These are phyloP conservation scores for Leishmania aethiopica DNA, from an alignment of 208 protist genomes.

Conservation along the genomic window DNA sequence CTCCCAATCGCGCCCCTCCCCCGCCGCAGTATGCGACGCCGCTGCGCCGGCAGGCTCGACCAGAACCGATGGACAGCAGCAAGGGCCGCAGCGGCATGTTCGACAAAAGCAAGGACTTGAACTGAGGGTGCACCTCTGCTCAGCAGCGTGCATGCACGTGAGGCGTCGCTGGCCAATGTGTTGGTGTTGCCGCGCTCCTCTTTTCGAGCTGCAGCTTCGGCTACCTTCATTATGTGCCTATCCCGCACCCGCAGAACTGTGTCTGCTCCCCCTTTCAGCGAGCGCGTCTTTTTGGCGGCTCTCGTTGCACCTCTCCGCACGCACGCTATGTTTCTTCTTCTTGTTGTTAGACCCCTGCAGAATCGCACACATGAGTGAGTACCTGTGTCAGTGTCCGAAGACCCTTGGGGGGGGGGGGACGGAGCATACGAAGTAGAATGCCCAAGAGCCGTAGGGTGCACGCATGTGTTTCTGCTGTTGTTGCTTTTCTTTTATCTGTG, in stretches of 20 bases:
- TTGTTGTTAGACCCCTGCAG: too few relatives aligned
- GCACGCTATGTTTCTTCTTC: too few relatives aligned
- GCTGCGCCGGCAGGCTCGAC: not conserved
- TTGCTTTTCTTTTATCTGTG: not conserved
- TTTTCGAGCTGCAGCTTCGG: not conserved
- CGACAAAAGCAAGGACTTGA: not conserved
- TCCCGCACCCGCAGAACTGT: too few relatives aligned
- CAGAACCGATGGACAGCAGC: not conserved
- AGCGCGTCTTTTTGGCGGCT: too few relatives aligned
- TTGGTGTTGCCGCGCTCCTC: not conserved
- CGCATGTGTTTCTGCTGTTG: not conserved
- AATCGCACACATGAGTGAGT: too few relatives aligned
- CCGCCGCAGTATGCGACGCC: not conserved
- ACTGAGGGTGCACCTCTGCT: not conserved
- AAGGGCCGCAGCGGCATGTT: not conserved
- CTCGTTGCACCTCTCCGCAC: not conserved
- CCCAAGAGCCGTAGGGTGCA: not conserved
- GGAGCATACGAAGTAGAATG: not conserved
- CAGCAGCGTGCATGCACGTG: not conserved
- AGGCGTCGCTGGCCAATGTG: not conserved
- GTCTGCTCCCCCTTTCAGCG: too few relatives aligned
- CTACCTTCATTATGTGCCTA: not conserved
- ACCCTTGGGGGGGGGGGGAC: not conserved
- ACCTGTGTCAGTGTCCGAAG: not conserved
- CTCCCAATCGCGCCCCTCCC: not conserved